Conservation (phyloP, 148 eudicot genomes). For the Cornus florida region DNA sequence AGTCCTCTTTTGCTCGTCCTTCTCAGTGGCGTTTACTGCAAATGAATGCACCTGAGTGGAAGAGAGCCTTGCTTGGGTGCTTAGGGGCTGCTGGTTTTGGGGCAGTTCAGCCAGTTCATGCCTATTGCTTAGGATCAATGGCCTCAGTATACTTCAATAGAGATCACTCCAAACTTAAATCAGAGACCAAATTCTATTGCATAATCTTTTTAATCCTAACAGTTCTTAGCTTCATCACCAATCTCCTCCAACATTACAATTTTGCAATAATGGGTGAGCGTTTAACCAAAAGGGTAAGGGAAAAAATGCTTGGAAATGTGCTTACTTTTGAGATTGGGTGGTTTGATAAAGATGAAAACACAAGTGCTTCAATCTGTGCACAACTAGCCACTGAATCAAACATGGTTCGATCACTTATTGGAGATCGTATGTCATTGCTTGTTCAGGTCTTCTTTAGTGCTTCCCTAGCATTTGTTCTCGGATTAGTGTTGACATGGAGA, state of each 20-base stretch:
- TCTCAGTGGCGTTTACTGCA: constrained; percentile 13
- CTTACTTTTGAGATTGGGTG: constrained; percentile 20
- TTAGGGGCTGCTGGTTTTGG: constrained; percentile 19
- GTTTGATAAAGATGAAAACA: constrained; percentile 21
- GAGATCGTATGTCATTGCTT: constrained; percentile 10
- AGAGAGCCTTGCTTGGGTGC: constrained; percentile 8
- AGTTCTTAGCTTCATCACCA: constrained; percentile 4
- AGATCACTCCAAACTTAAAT: constrained; percentile 6
- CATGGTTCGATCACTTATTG: constrained; percentile 17
- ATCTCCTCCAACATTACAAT: constrained; percentile 11
- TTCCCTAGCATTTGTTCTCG: constrained; percentile 1
- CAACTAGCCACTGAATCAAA: constrained; percentile 17
- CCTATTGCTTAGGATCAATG: constrained; percentile 20
- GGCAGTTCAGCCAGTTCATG: neutral
- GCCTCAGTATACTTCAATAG: constrained; percentile 5
- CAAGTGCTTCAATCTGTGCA: constrained; percentile 17
- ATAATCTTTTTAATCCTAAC: neutral
- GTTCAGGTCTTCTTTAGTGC: neutral
- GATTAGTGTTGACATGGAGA: constrained; percentile 15
- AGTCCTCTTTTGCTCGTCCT: neutral
- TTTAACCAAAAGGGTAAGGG: constrained; percentile 19
- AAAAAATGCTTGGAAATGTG: constrained; percentile 16
- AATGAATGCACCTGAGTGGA: constrained; percentile 21
- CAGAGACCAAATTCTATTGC: constrained; percentile 7
- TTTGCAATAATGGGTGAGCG: constrained; percentile 20